Evolutionary conservation across 441 rosid species (phyloP).

Genomic region (Populus hybrid): DNA sequence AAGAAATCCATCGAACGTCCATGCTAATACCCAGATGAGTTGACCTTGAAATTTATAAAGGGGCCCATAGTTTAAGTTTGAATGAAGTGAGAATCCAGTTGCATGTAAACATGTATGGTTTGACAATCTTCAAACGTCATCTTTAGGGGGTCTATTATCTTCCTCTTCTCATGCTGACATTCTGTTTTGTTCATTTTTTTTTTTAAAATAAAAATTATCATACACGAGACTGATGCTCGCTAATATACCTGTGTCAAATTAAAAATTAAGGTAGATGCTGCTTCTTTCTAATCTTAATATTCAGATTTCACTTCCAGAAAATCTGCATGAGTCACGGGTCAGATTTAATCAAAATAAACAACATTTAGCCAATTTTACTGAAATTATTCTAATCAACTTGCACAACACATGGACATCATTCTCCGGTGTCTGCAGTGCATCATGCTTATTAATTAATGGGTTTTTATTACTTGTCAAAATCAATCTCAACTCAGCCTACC

Average conservation of each 20-base stretch:
- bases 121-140: constrained; percentile 24
- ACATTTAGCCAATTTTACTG: neutral
- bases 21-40: constrained; percentile 23
- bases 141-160: neutral
- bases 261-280: neutral
- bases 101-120: constrained; percentile 5
- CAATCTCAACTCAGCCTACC: too few species aligned
- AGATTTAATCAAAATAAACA: neutral
- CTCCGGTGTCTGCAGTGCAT: neutral
- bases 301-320: constrained; percentile 19
- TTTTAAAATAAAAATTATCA: neutral
- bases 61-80: constrained; percentile 4
- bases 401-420: neutral
- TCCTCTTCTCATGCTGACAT: constrained; percentile 21
- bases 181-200: neutral
- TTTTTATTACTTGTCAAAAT: too few species aligned
- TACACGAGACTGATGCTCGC: neutral
- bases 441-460: too few species aligned
- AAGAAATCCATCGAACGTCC: constrained; percentile 1
- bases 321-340: constrained; percentile 25
- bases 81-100: constrained; percentile 5
- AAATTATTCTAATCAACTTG: neutral
- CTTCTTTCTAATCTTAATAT: neutral
- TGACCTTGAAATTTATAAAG: neutral
- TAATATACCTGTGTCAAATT: neutral